Percentiles rank a stretch among this genome's conserved stretches.
Conservation (phyloP, 2,329 filamentous ascomycete genomes). For the Penicillium sp. region DNA sequence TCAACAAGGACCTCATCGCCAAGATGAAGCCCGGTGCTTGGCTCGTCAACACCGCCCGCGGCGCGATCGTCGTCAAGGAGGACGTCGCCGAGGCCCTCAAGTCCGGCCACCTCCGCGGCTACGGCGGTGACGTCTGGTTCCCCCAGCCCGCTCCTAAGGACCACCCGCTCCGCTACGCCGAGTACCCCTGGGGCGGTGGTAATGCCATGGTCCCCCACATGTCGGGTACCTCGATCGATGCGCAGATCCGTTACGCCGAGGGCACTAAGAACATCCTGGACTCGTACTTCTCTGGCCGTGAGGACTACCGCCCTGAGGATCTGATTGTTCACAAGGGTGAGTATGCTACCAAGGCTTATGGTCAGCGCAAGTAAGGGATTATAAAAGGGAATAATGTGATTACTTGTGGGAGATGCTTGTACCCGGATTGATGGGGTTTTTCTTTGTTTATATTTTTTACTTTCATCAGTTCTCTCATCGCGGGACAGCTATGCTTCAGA, state of each 20-base stretch:
- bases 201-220: conserved; percentile 99
- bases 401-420: not conserved
- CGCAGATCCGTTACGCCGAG: conserved; percentile 86
- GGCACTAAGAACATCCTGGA: conserved; percentile 88
- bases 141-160: conserved; percentile 93
- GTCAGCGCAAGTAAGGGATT: conserved; percentile 59
- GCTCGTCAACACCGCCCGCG: conserved; percentile 98
- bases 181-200: conserved; percentile 93
- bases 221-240: conserved; percentile 98
- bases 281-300: conserved; percentile 82
- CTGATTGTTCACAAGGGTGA: conserved; percentile 87
- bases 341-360: conserved; percentile 94
- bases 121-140: conserved; percentile 71
- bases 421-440: not conserved
- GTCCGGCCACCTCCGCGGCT: conserved; percentile 68
- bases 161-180: conserved; percentile 87
- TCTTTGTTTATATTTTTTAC: conserved; percentile 19
- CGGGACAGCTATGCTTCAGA: conserved; percentile 11
- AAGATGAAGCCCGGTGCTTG: conserved; percentile 99
- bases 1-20: conserved; percentile 97
- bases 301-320: conserved; percentile 88
- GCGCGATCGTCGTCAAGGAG: conserved; percentile 99
- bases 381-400: conserved; percentile 1
- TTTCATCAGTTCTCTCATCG: not conserved
- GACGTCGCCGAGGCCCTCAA: conserved; percentile 94